Conservation (phyloP, 1,284 basidiomycete species). For the Porogramme epimiltina region DNA sequence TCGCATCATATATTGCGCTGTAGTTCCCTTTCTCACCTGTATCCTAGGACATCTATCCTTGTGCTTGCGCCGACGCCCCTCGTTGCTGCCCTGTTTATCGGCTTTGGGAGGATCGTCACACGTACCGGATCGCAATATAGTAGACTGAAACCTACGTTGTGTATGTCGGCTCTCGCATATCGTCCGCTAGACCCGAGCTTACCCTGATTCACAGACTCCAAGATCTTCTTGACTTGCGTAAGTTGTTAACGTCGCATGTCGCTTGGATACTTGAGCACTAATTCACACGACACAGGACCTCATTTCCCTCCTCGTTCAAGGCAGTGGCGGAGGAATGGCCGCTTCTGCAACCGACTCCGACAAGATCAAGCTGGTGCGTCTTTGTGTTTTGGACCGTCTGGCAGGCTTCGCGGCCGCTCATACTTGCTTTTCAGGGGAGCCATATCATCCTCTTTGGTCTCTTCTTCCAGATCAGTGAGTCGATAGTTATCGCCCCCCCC, state of each 20-base stretch:
- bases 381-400: background rate
- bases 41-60: slow-evolving; percentile 42
- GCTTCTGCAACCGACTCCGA: slow-evolving; percentile 33
- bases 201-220: slow-evolving; percentile 42
- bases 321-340: slow-evolving; percentile 53
- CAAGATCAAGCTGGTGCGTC: slow-evolving; percentile 8
- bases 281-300: slow-evolving; percentile 38
- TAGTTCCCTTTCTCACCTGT: background rate
- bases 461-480: slow-evolving; percentile 39
- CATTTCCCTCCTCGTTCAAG: slow-evolving; percentile 55
- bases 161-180: slow-evolving; percentile 26
- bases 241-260: no score
- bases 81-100: slow-evolving; percentile 56
- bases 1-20: background rate
- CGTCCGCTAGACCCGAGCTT: background rate
- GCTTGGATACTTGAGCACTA: no score
- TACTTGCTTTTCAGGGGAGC: slow-evolving; percentile 35
- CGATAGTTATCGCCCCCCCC: background rate
- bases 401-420: no score
- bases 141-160: slow-evolving; percentile 33
- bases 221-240: slow-evolving; percentile 45
- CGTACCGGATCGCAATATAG: slow-evolving; percentile 50
- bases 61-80: slow-evolving; percentile 56
- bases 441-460: slow-evolving; percentile 59
- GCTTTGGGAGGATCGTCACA: slow-evolving; percentile 47